Evolutionary conservation across 495 filamentous ascomycete genomes (phyloP).

Genomic region (Aspergillus conjunctus): DNA sequence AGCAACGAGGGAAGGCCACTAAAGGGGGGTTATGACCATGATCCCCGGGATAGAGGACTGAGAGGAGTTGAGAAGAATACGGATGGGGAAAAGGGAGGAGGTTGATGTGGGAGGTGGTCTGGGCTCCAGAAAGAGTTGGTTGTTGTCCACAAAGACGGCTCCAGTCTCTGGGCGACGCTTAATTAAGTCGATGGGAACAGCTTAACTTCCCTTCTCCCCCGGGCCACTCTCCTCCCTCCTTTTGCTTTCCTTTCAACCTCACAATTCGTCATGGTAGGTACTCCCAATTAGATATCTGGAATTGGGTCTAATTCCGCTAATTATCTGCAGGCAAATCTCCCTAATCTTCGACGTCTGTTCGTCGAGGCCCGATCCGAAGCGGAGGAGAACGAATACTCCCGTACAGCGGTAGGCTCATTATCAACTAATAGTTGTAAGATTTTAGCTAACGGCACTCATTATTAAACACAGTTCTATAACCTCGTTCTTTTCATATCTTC

Average conservation of each 20-base stretch:
- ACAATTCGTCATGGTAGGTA: constrained; percentile 21
- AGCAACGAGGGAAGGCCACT: constrained; percentile 20
- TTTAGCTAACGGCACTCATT: background rate
- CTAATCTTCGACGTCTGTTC: constrained; percentile 93
- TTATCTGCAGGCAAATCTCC: constrained; percentile 71
- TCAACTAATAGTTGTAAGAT: background rate
- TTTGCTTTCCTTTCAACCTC: background rate
- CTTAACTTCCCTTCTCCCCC: constrained; percentile 3
- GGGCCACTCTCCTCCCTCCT: constrained; percentile 8
- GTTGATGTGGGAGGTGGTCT: constrained; percentile 20
- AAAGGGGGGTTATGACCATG: constrained; percentile 12
- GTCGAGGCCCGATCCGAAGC: constrained; percentile 92
- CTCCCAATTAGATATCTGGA: background rate
- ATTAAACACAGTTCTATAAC: constrained; percentile 81
- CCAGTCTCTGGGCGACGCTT: constrained; percentile 28
- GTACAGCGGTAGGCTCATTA: constrained; percentile 69
- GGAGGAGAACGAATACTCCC: constrained; percentile 92
- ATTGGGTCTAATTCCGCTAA: background rate
- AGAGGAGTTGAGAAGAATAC: constrained; percentile 11
- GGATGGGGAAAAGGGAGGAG: constrained; percentile 15
- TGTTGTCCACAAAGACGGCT: constrained; percentile 48
- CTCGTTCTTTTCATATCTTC: constrained; percentile 94
- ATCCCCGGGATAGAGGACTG: background rate
- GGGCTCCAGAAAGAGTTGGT: constrained; percentile 12
- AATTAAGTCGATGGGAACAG: constrained; percentile 13